Evolutionary conservation across 2,329 filamentous ascomycete genomes (phyloP).

Genomic region (Penicillium sp.): DNA sequence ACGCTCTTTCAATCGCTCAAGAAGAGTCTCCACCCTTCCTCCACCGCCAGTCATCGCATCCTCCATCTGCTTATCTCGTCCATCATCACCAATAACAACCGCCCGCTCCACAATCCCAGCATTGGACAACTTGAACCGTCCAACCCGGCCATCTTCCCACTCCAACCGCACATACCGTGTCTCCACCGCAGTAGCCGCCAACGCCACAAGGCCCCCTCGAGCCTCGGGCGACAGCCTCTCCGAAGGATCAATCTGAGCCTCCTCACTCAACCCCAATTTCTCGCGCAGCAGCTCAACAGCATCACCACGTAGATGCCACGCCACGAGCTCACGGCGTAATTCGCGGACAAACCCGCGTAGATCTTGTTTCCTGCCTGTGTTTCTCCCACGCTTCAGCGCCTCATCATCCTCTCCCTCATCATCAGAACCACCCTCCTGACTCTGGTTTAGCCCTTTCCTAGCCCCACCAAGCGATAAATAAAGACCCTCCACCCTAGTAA

Average conservation of each 20-base stretch:
- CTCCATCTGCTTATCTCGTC: constrained; percentile 44
- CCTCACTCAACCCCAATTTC: constrained; percentile 34
- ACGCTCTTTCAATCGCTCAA: constrained; percentile 36
- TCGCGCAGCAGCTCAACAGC: constrained; percentile 41
- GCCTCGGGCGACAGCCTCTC: constrained; percentile 27
- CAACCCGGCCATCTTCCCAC: constrained; percentile 50
- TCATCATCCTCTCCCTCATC: constrained; percentile 20
- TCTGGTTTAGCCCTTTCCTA: neutral
- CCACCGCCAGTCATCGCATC: constrained; percentile 40
- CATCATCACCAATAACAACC: constrained; percentile 47
- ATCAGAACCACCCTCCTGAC: neutral
- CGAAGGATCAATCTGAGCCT: constrained; percentile 16
- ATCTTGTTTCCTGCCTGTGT: constrained; percentile 39
- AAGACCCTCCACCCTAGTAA: constrained; percentile 42
- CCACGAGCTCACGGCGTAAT: constrained; percentile 46
- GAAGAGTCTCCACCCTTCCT: constrained; percentile 40
- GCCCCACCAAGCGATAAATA: constrained; percentile 36
- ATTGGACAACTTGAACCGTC: constrained; percentile 48
- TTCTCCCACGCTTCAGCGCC: neutral
- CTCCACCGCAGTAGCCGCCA: constrained; percentile 44
- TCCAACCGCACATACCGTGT: constrained; percentile 48
- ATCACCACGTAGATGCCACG: constrained; percentile 48
- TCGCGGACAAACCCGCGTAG: constrained; percentile 42
- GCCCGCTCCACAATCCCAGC: constrained; percentile 46
- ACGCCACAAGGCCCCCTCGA: constrained; percentile 40